phyloP scores from a whole-genome alignment of 2,329 filamentous ascomycete species.

The Colletotrichum kahawae region DNA sequence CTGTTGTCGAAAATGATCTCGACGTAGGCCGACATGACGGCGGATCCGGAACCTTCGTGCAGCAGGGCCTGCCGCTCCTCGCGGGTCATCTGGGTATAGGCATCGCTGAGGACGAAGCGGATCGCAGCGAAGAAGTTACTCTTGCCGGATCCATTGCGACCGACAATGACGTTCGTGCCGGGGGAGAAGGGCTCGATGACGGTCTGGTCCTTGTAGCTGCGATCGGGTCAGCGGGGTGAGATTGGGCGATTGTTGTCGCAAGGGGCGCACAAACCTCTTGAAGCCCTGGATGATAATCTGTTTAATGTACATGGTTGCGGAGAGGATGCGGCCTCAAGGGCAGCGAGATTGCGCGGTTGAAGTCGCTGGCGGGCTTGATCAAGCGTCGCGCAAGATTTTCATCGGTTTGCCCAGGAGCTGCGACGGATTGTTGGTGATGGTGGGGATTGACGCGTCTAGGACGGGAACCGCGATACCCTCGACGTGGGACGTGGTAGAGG shows the following conservation, averaged over 20 bases:
- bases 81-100: conserved; percentile 92
- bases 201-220: conserved; percentile 98
- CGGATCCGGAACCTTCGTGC: conserved; percentile 97
- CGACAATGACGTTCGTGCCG: conserved; percentile 97
- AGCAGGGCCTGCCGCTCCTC: conserved; percentile 95
- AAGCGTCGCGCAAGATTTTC: conserved; percentile 16
- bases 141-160: conserved; percentile 98
- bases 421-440: conserved; percentile 9
- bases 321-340: conserved; percentile 17
- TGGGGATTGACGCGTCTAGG: conserved; percentile 22
- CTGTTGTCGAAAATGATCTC: conserved; percentile 99
- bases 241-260: conserved; percentile 13
- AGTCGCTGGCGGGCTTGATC: conserved; percentile 3
- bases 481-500: conserved; percentile 3
- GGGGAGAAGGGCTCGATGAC: conserved; percentile 98
- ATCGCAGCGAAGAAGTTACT: conserved; percentile 99
- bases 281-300: conserved; percentile 99
- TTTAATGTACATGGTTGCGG: conserved; percentile 88
- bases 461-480: conserved; percentile 9
- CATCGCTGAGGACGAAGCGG: conserved; percentile 97
- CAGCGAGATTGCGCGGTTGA: conserved; percentile 10
- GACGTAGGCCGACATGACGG: conserved; percentile 99
- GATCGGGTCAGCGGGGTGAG: conserved; percentile 25
- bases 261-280: conserved; percentile 80
- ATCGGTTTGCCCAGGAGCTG: conserved; percentile 6